Base-by-base conservation (phyloP, 164 flowering plant species). In the Kalanchoe fedtschenkoi region DNA sequence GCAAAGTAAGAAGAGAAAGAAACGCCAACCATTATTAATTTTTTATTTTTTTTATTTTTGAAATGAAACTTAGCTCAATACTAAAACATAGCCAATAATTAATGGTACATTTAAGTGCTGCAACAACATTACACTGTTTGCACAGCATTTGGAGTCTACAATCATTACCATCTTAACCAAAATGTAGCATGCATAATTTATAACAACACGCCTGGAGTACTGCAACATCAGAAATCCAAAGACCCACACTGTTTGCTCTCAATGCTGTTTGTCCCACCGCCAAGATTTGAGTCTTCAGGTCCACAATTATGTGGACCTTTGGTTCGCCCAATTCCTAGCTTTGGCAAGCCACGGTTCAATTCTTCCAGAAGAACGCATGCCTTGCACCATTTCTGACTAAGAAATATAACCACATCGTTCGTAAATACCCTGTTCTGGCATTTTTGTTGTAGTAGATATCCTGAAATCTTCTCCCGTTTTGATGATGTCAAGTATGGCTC, bases 401-500 rank as follows among this genome's bases (percentile, higher is more conserved):
- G 98, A 87, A 62, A 92, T 92, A 70, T 92, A 92, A 61, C 98
- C 98, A 77, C 98, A 92, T 15, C 88, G 84, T 73, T 86, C 96
- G 76, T 96, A 92, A 7, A 80, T 86, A 53, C 98, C 96, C 71
- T 92, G 98, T 76, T 89, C 98, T 17, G 98, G 98, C 98, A 92
- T 88, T 74, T 88, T 92, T 38, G 98, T 80, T 32, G 81, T 47
- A 33, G 87, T 82, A 28, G 97, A 81, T 62, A 92, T 89, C 81
- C 98, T 83, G 62, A 92, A 92, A 68, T 81, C 66, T 67, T 92
- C 98, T 1, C 97, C 97, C 24, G 97, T 89, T 69, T 73, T 81
- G 41, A 89, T 92, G 66, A 92, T 89, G 72, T 92, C 98, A 22
- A 92, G 83, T 70, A 92, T 89, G 58, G 97, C 98, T 74, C 90